Conservation (phyloP, 139 green algal genomes). For the Zygnema cylindricum region DNA sequence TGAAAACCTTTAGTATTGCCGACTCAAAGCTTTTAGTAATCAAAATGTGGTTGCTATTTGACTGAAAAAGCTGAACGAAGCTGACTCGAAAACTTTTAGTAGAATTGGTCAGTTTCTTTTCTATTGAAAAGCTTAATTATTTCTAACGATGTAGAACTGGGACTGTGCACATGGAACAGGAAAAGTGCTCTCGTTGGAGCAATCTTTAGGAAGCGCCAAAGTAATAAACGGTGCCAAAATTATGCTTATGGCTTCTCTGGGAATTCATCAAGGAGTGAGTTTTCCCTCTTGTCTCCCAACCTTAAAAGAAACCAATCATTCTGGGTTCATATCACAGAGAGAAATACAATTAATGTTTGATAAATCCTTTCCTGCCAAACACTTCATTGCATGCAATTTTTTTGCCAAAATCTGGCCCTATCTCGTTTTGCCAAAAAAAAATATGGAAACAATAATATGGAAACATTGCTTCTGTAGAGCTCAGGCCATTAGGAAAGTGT, state of each 20-base stretch:
- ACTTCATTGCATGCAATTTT: not conserved
- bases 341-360: not conserved
- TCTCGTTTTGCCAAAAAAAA: too few species aligned
- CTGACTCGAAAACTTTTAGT: too few species aligned
- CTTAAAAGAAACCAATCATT: not conserved
- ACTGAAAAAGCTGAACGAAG: too few species aligned
- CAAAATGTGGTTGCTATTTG: slow-evolving; percentile 5
- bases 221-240: not conserved
- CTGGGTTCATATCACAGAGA: not conserved
- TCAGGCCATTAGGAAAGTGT: too few species aligned
- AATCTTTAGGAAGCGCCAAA: slow-evolving; percentile 2
- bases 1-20: not conserved
- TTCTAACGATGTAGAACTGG: too few species aligned
- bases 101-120: too few species aligned
- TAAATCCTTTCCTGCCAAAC: not conserved
- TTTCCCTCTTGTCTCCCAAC: not conserved
- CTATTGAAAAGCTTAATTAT: too few species aligned
- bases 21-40: not conserved
- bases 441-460: too few species aligned
- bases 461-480: too few species aligned
- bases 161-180: not conserved
- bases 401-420: not conserved
- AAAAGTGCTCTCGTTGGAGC: not conserved
- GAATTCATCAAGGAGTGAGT: slow-evolving; percentile 11
- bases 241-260: slow-evolving; percentile 28